These are phyloP conservation scores for Aspergillus sp. DNA, from an alignment of 2,329 filamentous ascomycete species.

Conservation along the genomic window DNA sequence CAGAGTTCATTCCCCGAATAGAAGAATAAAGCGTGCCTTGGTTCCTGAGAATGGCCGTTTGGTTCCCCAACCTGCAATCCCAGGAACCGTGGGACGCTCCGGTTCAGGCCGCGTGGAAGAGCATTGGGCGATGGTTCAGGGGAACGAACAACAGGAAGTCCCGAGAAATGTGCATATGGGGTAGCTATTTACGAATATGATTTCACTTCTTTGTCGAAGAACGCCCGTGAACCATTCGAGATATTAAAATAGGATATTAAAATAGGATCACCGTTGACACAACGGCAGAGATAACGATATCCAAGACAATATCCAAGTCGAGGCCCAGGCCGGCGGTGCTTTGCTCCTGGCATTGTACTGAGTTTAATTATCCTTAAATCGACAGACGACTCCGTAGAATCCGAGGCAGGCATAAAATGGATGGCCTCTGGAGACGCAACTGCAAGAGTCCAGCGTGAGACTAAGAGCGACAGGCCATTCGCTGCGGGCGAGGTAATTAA, in stretches of 20 bases:
- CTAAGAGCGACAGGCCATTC: not conserved
- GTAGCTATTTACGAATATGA: too few relatives aligned
- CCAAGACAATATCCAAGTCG: not conserved
- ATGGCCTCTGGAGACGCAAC: not conserved
- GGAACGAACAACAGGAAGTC: not conserved
- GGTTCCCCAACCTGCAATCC: not conserved
- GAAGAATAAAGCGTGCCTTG: not conserved
- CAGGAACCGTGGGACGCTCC: not conserved
- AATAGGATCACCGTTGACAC: too few relatives aligned
- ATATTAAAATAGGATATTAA: too few relatives aligned
- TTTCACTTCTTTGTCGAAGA: too few relatives aligned
- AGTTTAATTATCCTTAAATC: not conserved
- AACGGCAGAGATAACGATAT: not conserved
- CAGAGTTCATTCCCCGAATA: not conserved
- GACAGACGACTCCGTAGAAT: not conserved
- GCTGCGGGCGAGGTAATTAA: slow-evolving; percentile 13
- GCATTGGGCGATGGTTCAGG: too few relatives aligned
- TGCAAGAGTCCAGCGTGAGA: too few relatives aligned
- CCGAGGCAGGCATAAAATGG: not conserved
- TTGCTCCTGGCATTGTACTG: not conserved
- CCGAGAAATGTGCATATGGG: too few relatives aligned
- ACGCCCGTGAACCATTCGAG: too few relatives aligned
- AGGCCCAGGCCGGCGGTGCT: not conserved
- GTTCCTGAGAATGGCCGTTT: not conserved
- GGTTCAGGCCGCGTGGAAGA: not conserved